Base-by-base conservation (phyloP, 2,329 filamentous ascomycete species). In the Ophidiomyces ophidiicola region DNA sequence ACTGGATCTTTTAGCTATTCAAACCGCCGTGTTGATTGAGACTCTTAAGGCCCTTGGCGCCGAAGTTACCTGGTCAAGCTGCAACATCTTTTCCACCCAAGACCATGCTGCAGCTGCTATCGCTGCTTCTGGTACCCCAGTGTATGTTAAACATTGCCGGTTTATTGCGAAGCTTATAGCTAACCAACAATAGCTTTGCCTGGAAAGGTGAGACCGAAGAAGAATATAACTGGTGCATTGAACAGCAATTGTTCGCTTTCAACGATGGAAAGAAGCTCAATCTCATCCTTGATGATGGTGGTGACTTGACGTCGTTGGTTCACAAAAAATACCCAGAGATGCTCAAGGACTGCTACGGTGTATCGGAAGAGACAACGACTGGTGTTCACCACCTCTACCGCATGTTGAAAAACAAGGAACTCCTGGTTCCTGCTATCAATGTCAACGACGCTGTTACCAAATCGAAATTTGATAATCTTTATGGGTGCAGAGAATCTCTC, bases 381-480 rank as follows among this genome's bases (percentile, higher is more conserved):
- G 88, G 88, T 76, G 88, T 98, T 59, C 90, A 96, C 82, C 88
- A 96, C 75, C 77, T 98, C 47, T 98, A 96, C 82, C 78, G 79
- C 63, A 94, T 94, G 87, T 71, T 96, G 65, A 94, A 90, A 77
- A 79, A 83, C 55, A 76, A 76, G 64, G 74, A 78, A 67, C 85
- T 96, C 50, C 80, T 94, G 48, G 83, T 94, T 52, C 90, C 90
- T 53, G 76, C 88, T 68, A 85, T 96, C 80, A 98, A 98, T 69
- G 88, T 98, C 76, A 96, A 98, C 74, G 88, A 98, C 79, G 87
- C 82, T 44, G 88, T 98, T 63, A 98, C 90, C 69, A 98, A 96
- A 81, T 94, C 86, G 71, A 98, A 98, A 78, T 98, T 98, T 66
- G 90, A 96, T 78, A 98, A 98, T 80, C 72, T 96, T 52, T 98